Evolutionary conservation across 768 basidiomycete species (phyloP), one percentile per base, ranked within the genome.

Genomic region (Albatrellus ellisii): DNA sequence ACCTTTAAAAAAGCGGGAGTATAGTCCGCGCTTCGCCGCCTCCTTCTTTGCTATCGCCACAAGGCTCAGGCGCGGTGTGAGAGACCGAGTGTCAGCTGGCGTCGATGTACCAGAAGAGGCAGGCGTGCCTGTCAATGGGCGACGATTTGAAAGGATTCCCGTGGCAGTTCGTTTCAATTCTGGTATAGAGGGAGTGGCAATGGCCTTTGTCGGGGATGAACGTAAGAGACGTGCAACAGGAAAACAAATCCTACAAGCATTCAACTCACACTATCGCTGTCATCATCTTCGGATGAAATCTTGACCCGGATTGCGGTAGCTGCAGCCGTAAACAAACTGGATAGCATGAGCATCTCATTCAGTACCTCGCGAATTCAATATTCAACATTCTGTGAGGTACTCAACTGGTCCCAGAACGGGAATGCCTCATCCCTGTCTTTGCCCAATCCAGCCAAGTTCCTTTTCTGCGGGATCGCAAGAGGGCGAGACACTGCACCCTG

Each of bases 401-500:
- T 20, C 29, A 35, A 94, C 90, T 95, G 89, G 58, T 97, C 91
- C 91, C 91, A 97, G 72, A 97, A 97, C 39, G 91, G 90, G 56
- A 91, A 90, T 0, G 89, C 88, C 52, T 92, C 90, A 54, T 94
- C 91, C 50, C 90, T 73, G 59, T 97, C 88, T 58, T 89, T 91
- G 43, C 91, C 91, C 44, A 97, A 60, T 2, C 91, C 91, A 8
- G 75, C 64, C n/a, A 92, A 66, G 4, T 71, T 86, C 62, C 79
- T 81, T 66, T 95, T 95, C 57, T 84, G 82, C 1, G 80, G 70
- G 29, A 90, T 73, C 4, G 79, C 70, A 25, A 97, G 62, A 1
- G 91, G 91, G 6, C 75, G 70, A 15, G 66, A 67, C 28, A 91
- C 77, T 39, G 87, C 81, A 5, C 85, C 91, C 10, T 80, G 64